Base-by-base conservation (phyloP, 352 stramenopile genomes). In the Phytophthora capsici region DNA sequence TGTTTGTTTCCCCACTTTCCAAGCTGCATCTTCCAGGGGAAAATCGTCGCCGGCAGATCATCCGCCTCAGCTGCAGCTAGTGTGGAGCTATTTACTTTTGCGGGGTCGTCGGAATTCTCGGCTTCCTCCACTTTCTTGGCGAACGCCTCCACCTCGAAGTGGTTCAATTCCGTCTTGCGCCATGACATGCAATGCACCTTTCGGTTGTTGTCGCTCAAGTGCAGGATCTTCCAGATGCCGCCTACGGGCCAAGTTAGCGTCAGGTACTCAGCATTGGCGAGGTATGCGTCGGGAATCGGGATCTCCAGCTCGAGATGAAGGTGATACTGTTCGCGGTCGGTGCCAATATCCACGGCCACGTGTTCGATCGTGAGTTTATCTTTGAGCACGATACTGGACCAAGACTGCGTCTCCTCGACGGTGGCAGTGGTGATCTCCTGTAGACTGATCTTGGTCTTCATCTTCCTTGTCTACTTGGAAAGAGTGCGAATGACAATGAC, bases 11-110 rank as follows among this genome's bases (percentile, higher is more conserved):
- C 73, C 75, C 76, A 89, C 17, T 56, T 68, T 5, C 77, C 80
- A 0, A 84, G 61, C 53, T 84, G 64, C 77, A 89, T 87, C 49
- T 84, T 86, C 80, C 80, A 89, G 12, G 75, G 63, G 37, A 89
- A 89, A 2, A 85, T 16, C 8, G 60, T 71, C 9, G 63, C 53
- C 14, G 69, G 58, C 6, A 71, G 26, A 8, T 72, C 57, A 6
- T 61, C 26, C 3, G 45, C 38, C 40, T 68, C 57, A 8, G 63
- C 50, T 22, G 57, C 37, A 12, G 57, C 57, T 2, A 67, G 36
- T 0, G 57, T 46, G 1, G 63, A 71, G 30, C 63, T 71, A 8
- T 46, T 34, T 0, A 16, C 40, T 32, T 68, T 56, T 0, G 36
- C 19, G 3, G 55, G 48, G 5, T 66, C 34, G 52, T 32, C 10